Conservation (phyloP, 805 yeast genomes). For the Jamesozyma spencerorum region DNA sequence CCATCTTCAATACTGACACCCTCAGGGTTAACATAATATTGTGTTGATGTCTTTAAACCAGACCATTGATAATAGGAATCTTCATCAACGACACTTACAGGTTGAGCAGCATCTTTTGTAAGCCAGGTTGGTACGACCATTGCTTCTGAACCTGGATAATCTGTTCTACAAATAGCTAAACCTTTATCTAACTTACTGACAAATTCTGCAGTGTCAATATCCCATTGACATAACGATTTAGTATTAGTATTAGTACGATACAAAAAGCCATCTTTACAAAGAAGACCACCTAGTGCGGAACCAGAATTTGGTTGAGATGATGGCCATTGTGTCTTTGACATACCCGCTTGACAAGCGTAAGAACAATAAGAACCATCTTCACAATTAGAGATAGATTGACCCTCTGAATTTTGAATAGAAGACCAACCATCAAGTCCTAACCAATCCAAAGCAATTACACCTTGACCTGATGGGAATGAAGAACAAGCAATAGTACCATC, state of each 20-base stretch:
- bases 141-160: constrained; percentile 98
- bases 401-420: constrained; percentile 29
- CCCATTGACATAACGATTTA: constrained; percentile 81
- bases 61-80: constrained; percentile 72
- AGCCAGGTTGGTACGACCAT: constrained; percentile 92
- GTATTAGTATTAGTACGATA: constrained; percentile 67
- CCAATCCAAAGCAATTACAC: constrained; percentile 56
- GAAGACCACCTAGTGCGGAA: constrained; percentile 87
- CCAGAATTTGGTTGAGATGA: constrained; percentile 77
- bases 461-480: constrained; percentile 65
- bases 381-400: constrained; percentile 59
- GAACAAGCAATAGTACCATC: constrained; percentile 68
- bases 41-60: constrained; percentile 80
- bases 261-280: constrained; percentile 75
- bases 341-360: constrained; percentile 96
- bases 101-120: constrained; percentile 51
- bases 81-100: constrained; percentile 73
- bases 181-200: constrained; percentile 51
- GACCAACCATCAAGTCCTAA: constrained; percentile 46
- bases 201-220: constrained; percentile 58
- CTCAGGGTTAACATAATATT: constrained; percentile 94
- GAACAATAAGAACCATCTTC: constrained; percentile 90
- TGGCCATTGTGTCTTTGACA: constrained; percentile 99
- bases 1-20: constrained; percentile 88
- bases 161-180: constrained; percentile 94